Evolutionary conservation across 495 filamentous ascomycete genomes (phyloP).

Genomic region (Rostrohypoxylon terebratum): DNA sequence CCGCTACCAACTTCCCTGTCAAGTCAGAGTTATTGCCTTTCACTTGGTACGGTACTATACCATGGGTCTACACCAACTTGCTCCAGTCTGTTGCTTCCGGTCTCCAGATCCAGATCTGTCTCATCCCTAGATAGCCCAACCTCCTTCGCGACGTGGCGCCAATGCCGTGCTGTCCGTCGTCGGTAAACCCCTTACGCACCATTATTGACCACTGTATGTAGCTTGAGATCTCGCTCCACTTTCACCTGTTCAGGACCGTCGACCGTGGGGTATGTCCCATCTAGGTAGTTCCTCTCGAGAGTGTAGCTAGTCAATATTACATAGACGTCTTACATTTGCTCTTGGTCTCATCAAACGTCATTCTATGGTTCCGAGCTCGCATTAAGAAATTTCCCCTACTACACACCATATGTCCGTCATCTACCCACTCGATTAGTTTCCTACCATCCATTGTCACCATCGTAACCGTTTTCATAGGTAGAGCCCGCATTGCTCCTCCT

Average conservation of each 20-base stretch:
- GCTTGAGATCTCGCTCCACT: slow-evolving; percentile 56
- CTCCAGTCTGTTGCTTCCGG: slow-evolving; percentile 18
- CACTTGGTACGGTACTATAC: slow-evolving; percentile 39
- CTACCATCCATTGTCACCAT: slow-evolving; percentile 37
- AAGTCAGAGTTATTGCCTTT: slow-evolving; percentile 50
- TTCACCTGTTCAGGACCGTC: slow-evolving; percentile 23
- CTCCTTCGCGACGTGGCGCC: slow-evolving; percentile 65
- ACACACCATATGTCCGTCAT: slow-evolving; percentile 35
- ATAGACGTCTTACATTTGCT: slow-evolving; percentile 28
- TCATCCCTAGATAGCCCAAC: slow-evolving; percentile 51
- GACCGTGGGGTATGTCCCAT: slow-evolving; percentile 49
- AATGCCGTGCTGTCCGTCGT: slow-evolving; percentile 56
- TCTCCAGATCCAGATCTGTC: slow-evolving; percentile 44
- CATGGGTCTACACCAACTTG: slow-evolving; percentile 40
- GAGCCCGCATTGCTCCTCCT: slow-evolving; percentile 39
- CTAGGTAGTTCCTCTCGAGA: slow-evolving; percentile 45
- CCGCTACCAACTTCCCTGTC: slow-evolving; percentile 50
- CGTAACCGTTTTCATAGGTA: slow-evolving; percentile 43
- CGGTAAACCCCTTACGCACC: slow-evolving; percentile 53
- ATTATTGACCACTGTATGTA: slow-evolving; percentile 59
- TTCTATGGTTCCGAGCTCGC: slow-evolving; percentile 38
- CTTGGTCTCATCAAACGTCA: slow-evolving; percentile 40
- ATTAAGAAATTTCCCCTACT: slow-evolving; percentile 47
- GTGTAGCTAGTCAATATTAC: slow-evolving; percentile 26
- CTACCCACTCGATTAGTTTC: slow-evolving; percentile 39